Evolutionary conservation across 2,329 filamentous ascomycete species (phyloP).

Genomic region (Pleurostoma richardsiae): DNA sequence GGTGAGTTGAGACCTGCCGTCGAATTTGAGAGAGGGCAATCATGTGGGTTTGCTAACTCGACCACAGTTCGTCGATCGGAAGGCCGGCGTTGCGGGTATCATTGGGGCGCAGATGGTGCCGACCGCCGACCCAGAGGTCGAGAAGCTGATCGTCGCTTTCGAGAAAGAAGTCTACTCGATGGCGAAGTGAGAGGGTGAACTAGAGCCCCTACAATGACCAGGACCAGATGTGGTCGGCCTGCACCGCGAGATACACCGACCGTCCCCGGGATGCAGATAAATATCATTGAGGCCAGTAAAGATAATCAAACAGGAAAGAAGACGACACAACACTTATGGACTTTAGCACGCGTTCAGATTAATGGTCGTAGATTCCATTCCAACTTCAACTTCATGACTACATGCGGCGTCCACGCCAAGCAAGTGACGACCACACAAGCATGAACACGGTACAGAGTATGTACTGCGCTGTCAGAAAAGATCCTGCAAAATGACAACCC

Average conservation of each 20-base stretch:
- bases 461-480: neutral
- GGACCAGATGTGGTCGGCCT: neutral
- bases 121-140: slow-evolving; percentile 28
- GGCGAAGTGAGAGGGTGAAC: slow-evolving; percentile 2
- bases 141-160: slow-evolving; percentile 26
- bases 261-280: neutral
- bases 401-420: neutral
- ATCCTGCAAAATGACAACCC: neutral
- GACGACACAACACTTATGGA: neutral
- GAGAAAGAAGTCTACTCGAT: slow-evolving; percentile 33
- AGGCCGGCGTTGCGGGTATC: slow-evolving; percentile 31
- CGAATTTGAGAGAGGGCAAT: slow-evolving; percentile 12
- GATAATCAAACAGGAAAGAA: neutral
- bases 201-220: neutral
- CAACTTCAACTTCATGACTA: neutral
- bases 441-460: neutral
- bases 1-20: slow-evolving; percentile 25
- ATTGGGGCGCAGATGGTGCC: slow-evolving; percentile 37
- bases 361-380: neutral
- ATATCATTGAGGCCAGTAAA: neutral
- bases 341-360: too few relatives aligned
- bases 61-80: slow-evolving; percentile 22
- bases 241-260: neutral
- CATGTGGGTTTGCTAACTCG: neutral
- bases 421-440: neutral